Evolutionary conservation across 495 filamentous ascomycete genomes (phyloP).

Genomic region (Rusavskia elegans): DNA sequence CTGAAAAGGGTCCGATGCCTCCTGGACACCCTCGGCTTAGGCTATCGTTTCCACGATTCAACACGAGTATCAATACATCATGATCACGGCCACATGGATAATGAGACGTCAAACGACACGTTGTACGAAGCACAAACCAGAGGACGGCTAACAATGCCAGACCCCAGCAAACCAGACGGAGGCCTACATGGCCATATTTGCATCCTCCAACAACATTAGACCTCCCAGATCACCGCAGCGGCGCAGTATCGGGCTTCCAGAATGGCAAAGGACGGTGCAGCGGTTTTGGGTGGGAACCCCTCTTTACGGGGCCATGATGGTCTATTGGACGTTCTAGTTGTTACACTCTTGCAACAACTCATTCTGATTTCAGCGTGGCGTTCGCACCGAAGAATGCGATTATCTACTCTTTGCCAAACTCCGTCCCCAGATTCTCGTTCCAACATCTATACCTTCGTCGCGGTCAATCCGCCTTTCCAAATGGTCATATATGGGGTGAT

Average conservation of each 20-base stretch:
- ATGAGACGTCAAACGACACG: too few relatives aligned
- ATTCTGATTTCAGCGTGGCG: not conserved
- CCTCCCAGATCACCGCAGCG: too few relatives aligned
- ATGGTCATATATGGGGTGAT: slow-evolving; percentile 73
- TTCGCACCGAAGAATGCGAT: not conserved
- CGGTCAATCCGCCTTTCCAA: slow-evolving; percentile 90
- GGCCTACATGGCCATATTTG: too few relatives aligned
- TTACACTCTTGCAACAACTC: not conserved
- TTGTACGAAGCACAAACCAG: too few relatives aligned
- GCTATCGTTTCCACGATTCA: not conserved
- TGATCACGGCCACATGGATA: too few relatives aligned
- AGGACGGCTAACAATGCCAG: too few relatives aligned
- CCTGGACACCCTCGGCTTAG: not conserved
- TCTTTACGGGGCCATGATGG: not conserved
- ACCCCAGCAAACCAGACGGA: too few relatives aligned
- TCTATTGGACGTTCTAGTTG: not conserved
- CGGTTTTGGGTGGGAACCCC: too few relatives aligned
- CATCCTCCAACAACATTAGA: too few relatives aligned
- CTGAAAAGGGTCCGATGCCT: not conserved
- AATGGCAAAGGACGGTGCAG: too few relatives aligned
- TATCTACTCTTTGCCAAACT: not conserved
- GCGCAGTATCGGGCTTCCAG: too few relatives aligned
- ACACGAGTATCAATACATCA: not conserved
- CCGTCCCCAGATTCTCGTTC: not conserved
- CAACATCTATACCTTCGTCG: slow-evolving; percentile 67